Conservation (phyloP, 2,329 filamentous ascomycete genomes). For the Colletotrichum truncatum region DNA sequence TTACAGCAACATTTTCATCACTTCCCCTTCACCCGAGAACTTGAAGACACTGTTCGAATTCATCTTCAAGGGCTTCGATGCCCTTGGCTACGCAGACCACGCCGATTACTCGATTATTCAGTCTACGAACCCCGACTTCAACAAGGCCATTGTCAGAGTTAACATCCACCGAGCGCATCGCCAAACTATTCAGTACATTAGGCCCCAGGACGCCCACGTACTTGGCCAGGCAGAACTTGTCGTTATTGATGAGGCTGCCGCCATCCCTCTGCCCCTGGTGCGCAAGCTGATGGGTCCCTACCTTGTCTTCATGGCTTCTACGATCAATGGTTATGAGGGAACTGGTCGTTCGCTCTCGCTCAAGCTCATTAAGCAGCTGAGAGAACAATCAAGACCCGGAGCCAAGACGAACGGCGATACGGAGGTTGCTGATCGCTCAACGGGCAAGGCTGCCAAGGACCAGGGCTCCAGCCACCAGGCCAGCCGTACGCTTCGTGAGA, state of each 20-base stretch:
- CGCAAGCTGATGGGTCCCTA: constrained; percentile 96
- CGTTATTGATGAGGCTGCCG: constrained; percentile 97
- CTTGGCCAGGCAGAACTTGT: constrained; percentile 94
- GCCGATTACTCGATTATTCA: constrained; percentile 98
- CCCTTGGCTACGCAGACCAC: constrained; percentile 92
- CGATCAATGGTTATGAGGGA: constrained; percentile 98
- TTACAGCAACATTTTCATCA: constrained; percentile 99
- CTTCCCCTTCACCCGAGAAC: constrained; percentile 96
- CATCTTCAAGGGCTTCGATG: constrained; percentile 97
- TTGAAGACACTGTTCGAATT: constrained; percentile 99
- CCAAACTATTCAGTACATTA: constrained; percentile 98
- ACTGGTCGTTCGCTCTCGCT: constrained; percentile 94
- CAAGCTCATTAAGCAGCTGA: constrained; percentile 95
- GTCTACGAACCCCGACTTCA: constrained; percentile 97
- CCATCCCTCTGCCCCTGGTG: constrained; percentile 92
- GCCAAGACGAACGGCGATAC: constrained; percentile 64
- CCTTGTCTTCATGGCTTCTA: constrained; percentile 98
- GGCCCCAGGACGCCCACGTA: constrained; percentile 94
- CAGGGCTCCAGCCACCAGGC: constrained; percentile 66
- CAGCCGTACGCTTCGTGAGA: constrained; percentile 87
- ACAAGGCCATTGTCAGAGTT: constrained; percentile 97
- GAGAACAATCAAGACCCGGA: constrained; percentile 84
- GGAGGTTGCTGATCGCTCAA: constrained; percentile 80
- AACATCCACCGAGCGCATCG: constrained; percentile 95
- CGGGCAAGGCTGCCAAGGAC: constrained; percentile 76